Percentiles rank a stretch among this genome's conserved stretches.
phyloP scores from a whole-genome alignment of 2,329 filamentous ascomycete species.

The Aspergillus puulaauensis region DNA sequence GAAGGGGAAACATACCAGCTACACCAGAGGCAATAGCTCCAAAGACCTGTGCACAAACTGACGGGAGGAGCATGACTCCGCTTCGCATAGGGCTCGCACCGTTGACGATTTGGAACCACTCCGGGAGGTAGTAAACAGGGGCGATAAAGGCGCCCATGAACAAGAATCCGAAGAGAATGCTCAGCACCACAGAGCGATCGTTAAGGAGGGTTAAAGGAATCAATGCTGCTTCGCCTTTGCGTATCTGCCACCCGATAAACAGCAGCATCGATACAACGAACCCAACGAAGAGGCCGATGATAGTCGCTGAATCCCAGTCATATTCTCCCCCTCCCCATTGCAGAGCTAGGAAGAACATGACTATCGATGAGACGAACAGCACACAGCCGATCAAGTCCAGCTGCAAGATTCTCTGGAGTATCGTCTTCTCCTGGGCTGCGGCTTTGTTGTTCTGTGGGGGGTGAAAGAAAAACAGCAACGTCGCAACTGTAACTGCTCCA shows the following conservation, averaged over 20 bases:
- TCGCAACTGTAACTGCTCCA: slow-evolving; percentile 15
- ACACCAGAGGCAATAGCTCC: not conserved
- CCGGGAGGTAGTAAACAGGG: slow-evolving; percentile 13
- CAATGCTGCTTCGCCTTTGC: not conserved
- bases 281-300: slow-evolving; percentile 38
- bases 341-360: slow-evolving; percentile 56
- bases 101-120: slow-evolving; percentile 16
- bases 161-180: not conserved
- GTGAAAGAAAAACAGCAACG: slow-evolving; percentile 22
- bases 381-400: slow-evolving; percentile 51
- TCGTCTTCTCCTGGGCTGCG: not conserved
- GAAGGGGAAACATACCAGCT: not conserved
- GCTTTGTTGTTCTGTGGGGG: not conserved
- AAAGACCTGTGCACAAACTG: slow-evolving; percentile 8
- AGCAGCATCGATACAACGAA: slow-evolving; percentile 8
- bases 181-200: not conserved
- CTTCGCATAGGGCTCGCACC: slow-evolving; percentile 6
- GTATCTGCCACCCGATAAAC: not conserved
- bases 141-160: slow-evolving; percentile 4
- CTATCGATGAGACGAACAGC: slow-evolving; percentile 52
- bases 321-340: slow-evolving; percentile 57
- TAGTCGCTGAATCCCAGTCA: slow-evolving; percentile 47
- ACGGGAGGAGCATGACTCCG: slow-evolving; percentile 13
- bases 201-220: slow-evolving; percentile 1
- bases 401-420: slow-evolving; percentile 25